Conservation (phyloP, 2,329 filamentous ascomycete species). For the Penicillium vulpinum region DNA sequence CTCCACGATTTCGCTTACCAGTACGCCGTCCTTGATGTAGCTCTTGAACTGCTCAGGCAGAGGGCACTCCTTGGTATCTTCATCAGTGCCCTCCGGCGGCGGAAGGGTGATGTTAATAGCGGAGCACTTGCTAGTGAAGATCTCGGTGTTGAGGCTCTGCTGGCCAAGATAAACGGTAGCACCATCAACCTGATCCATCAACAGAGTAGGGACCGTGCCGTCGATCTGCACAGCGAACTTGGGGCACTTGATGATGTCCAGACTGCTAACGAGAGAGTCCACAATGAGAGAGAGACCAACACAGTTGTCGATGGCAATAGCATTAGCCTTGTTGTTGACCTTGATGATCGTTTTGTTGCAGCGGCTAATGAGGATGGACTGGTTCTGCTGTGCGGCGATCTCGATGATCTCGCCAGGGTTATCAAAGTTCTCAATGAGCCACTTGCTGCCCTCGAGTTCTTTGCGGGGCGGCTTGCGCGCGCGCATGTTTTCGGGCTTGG, state of each 20-base stretch:
- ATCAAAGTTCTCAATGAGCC: slow-evolving; percentile 94
- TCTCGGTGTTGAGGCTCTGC: slow-evolving; percentile 73
- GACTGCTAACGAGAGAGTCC: slow-evolving; percentile 82
- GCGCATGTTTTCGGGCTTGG: slow-evolving; percentile 82
- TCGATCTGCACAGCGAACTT: slow-evolving; percentile 95
- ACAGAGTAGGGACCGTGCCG: slow-evolving; percentile 78
- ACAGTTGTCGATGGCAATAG: slow-evolving; percentile 93
- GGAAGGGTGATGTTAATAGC: slow-evolving; percentile 84
- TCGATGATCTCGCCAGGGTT: slow-evolving; percentile 71
- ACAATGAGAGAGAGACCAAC: slow-evolving; percentile 80
- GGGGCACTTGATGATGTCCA: slow-evolving; percentile 92
- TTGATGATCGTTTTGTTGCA: slow-evolving; percentile 91
- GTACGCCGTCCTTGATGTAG: slow-evolving; percentile 71
- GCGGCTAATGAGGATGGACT: slow-evolving; percentile 87
- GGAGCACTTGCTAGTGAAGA: slow-evolving; percentile 86
- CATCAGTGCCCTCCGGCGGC: slow-evolving; percentile 64
- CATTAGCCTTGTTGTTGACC: slow-evolving; percentile 89
- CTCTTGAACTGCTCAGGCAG: slow-evolving; percentile 88
- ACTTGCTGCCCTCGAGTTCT: slow-evolving; percentile 85
- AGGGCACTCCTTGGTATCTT: slow-evolving; percentile 83
- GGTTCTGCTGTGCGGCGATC: slow-evolving; percentile 76
- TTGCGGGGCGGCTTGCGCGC: slow-evolving; percentile 78
- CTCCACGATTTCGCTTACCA: slow-evolving; percentile 93
- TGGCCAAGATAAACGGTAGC: slow-evolving; percentile 83
- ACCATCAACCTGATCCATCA: slow-evolving; percentile 91